Evolutionary conservation across 345 rosid species (phyloP).

Genomic region (Pugionium dolabratum): DNA sequence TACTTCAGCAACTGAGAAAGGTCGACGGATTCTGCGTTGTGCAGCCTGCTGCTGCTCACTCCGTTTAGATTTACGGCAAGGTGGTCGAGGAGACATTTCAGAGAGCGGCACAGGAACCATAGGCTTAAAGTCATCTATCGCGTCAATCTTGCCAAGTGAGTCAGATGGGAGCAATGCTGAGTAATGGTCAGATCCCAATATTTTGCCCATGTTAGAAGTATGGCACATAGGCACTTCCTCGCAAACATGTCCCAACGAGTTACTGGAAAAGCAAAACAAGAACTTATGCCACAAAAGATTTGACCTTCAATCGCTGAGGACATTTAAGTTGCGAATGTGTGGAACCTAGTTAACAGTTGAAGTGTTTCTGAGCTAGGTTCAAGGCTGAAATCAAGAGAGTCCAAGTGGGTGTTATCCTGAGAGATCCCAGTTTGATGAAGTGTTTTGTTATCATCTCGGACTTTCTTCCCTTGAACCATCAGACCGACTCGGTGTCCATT

Average conservation of each 20-base stretch:
- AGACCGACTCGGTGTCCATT: constrained; percentile 77
- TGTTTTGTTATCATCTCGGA: constrained; percentile 85
- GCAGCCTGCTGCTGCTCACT: constrained; percentile 53
- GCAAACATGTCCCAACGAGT: constrained; percentile 44
- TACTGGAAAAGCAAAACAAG: constrained; percentile 44
- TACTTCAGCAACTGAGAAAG: constrained; percentile 94
- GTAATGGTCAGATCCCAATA: constrained; percentile 69
- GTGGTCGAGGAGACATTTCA: constrained; percentile 53
- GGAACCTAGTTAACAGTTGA: constrained; percentile 62
- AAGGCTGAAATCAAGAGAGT: constrained; percentile 79
- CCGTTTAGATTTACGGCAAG: constrained; percentile 60
- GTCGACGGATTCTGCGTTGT: constrained; percentile 94
- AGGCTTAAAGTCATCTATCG: constrained; percentile 55
- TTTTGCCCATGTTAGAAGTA: constrained; percentile 42
- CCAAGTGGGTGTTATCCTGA: constrained; percentile 52
- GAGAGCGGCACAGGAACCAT: constrained; percentile 49
- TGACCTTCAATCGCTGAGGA: neutral
- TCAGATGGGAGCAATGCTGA: constrained; percentile 63
- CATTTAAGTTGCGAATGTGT: neutral
- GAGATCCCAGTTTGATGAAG: constrained; percentile 85
- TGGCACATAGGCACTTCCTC: constrained; percentile 43
- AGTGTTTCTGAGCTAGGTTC: constrained; percentile 66
- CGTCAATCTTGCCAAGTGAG: constrained; percentile 44
- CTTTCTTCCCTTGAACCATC: constrained; percentile 83
- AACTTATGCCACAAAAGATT: neutral